phyloP scores from a whole-genome alignment of 2,329 filamentous ascomycete species.

The Neoscytalidium dimidiatum region DNA sequence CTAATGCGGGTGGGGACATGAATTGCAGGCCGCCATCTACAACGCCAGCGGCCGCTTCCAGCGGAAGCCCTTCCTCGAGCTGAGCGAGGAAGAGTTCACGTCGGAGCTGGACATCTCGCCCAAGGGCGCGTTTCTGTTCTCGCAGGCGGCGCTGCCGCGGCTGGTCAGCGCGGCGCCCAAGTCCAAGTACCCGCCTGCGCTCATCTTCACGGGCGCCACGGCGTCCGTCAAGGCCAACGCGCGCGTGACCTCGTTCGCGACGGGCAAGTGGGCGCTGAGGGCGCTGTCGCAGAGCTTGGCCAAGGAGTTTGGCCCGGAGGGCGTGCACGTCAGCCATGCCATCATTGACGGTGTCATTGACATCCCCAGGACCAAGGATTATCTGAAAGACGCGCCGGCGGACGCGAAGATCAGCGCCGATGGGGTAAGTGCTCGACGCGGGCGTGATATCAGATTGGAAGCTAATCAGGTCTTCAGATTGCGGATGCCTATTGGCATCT shows the following conservation, averaged over 20 bases:
- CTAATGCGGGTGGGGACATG: conserved; percentile 51
- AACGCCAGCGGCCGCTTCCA: conserved; percentile 65
- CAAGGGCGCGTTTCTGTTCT: conserved; percentile 74
- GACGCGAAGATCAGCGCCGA: conserved; percentile 74
- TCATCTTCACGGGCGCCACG: conserved; percentile 87
- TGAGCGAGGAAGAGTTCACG: conserved; percentile 60
- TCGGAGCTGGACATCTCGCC: conserved; percentile 48
- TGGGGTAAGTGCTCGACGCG: conserved; percentile 58
- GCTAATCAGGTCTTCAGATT: conserved; percentile 58
- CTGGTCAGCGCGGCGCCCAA: conserved; percentile 53
- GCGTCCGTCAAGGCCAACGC: conserved; percentile 75
- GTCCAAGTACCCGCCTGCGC: conserved; percentile 67
- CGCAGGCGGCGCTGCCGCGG: conserved; percentile 69
- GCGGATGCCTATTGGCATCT: conserved; percentile 84
- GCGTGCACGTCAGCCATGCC: conserved; percentile 79
- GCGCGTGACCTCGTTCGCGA: conserved; percentile 69
- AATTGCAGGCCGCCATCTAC: conserved; percentile 62
- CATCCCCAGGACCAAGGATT: conserved; percentile 69
- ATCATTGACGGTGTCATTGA: conserved; percentile 87
- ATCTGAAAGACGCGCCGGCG: conserved; percentile 54
- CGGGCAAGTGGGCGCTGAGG: conserved; percentile 77
- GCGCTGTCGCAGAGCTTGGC: conserved; percentile 75
- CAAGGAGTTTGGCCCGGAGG: conserved; percentile 80
- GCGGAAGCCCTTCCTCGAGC: conserved; percentile 62
- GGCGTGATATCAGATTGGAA: conserved; percentile 1